Evolutionary conservation across 2,329 filamentous ascomycete species (phyloP).

Genomic region (Ascochyta rabiei): DNA sequence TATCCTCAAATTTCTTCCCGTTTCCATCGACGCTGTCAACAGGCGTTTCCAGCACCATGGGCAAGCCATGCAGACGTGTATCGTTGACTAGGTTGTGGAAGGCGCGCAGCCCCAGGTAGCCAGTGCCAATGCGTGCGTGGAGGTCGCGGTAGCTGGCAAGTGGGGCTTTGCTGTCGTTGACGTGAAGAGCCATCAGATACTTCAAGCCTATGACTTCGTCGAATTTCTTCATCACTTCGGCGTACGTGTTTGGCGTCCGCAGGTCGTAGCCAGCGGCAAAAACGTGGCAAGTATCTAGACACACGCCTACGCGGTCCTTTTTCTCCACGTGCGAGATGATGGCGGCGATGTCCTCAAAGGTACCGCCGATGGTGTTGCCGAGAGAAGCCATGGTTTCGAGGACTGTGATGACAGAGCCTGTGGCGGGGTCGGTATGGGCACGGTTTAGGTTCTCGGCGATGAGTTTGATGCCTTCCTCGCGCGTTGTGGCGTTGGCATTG

Average conservation of each 20-base stretch:
- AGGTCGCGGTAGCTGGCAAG: constrained; percentile 81
- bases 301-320: constrained; percentile 86
- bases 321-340: constrained; percentile 82
- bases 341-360: constrained; percentile 83
- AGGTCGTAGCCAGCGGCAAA: constrained; percentile 95
- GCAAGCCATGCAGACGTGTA: constrained; percentile 73
- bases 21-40: constrained; percentile 73
- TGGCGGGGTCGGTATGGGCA: constrained; percentile 71
- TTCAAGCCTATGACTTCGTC: constrained; percentile 75
- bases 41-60: constrained; percentile 96
- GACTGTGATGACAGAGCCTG: constrained; percentile 76
- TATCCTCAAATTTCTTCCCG: constrained; percentile 74
- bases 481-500: constrained; percentile 70
- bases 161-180: constrained; percentile 96
- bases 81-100: constrained; percentile 94
- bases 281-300: constrained; percentile 94
- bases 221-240: constrained; percentile 75
- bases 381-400: constrained; percentile 92
- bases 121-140: constrained; percentile 95
- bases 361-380: constrained; percentile 84
- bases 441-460: constrained; percentile 84
- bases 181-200: constrained; percentile 84
- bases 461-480: constrained; percentile 73
- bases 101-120: constrained; percentile 85
- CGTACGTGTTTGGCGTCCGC: constrained; percentile 74